Conservation (phyloP, 148 eudicot species). For the Vaccinium myrtillus region DNA sequence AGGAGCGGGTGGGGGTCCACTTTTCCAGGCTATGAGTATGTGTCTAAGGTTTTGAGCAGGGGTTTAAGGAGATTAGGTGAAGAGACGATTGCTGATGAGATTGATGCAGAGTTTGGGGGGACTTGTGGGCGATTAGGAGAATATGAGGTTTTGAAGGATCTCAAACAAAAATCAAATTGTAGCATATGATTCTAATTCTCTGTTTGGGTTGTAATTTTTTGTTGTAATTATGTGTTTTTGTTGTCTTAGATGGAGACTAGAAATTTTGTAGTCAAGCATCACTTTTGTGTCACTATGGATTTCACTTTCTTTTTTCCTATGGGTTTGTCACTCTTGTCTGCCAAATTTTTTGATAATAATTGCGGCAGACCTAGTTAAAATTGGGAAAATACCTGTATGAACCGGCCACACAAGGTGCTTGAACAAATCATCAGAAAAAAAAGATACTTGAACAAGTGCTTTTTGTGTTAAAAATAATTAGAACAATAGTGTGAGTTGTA, state of each 20-base stretch:
- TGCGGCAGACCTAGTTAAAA: too few relatives aligned
- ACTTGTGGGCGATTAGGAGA: slow-evolving; percentile 44
- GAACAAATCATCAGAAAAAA: too few relatives aligned
- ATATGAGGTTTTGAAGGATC: slow-evolving; percentile 12
- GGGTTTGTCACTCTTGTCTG: neutral
- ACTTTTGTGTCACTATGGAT: neutral
- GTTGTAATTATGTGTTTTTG: neutral
- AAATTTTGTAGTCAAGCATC: neutral
- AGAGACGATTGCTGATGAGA: slow-evolving; percentile 49
- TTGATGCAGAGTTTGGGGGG: slow-evolving; percentile 43
- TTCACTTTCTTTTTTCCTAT: neutral
- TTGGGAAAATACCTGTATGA: too few relatives aligned
- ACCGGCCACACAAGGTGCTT: too few relatives aligned
- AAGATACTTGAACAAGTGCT: too few relatives aligned
- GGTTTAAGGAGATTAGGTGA: slow-evolving; percentile 75
- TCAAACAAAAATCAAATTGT: neutral
- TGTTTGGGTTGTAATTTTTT: neutral
- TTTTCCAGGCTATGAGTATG: slow-evolving; percentile 67
- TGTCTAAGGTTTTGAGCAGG: slow-evolving; percentile 65
- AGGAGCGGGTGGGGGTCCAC: slow-evolving; percentile 55
- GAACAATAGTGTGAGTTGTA: too few relatives aligned
- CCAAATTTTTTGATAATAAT: neutral
- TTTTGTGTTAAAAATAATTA: too few relatives aligned
- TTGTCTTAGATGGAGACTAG: neutral
- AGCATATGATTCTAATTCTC: neutral